Base-by-base conservation (phyloP, 495 filamentous ascomycete genomes). In the Extremus antarcticus region DNA sequence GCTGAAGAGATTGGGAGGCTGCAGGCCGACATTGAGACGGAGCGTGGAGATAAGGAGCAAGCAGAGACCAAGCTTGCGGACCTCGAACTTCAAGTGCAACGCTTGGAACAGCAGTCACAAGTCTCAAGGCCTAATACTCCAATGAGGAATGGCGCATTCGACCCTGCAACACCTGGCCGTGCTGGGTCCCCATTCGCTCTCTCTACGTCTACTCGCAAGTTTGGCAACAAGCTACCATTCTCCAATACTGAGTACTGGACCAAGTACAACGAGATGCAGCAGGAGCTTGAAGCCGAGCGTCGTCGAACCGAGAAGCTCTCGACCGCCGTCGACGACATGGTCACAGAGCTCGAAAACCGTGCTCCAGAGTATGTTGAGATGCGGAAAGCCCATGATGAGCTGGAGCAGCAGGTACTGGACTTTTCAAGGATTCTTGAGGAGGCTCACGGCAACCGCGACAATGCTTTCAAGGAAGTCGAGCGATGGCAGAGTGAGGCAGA, bases 11-110 rank as follows among this genome's bases (percentile, higher is more conserved):
- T 96, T 50, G 85, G 87, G 13, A 77, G 81, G 45, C 71, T 91
- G 24, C 82, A 82, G 47, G 83, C 88, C 41, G 88, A 92, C 66
- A 71, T 87, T 17, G 88, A 95, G 62, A 85, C 86, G 0, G 88
- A 92, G 58, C 84, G 84, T 57, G 68, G 77, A 13, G 85, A 88
- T 53, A 84, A 83, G 53, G 75, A 83, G 45, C 77, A 79, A 43
- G 78, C 83, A 1, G 86, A 94, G 67, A 74, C 76, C 47, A 79
- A 81, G 57, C 71, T 87, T 52, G 76, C 78, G 13, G 86, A 94
- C 57, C 78, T 96, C 9, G 88, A 95, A 70, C 69, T 78, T 8
- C 74, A 86, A 35, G 59, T 91, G 17, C 84, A 85, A 58, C 78
- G 78, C 39, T 75, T 91, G 16, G 80, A 88, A 23, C 53, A 66